phyloP scores from a whole-genome alignment of 108 stramenopile genomes.

The Nannochloropsis gaditana region DNA sequence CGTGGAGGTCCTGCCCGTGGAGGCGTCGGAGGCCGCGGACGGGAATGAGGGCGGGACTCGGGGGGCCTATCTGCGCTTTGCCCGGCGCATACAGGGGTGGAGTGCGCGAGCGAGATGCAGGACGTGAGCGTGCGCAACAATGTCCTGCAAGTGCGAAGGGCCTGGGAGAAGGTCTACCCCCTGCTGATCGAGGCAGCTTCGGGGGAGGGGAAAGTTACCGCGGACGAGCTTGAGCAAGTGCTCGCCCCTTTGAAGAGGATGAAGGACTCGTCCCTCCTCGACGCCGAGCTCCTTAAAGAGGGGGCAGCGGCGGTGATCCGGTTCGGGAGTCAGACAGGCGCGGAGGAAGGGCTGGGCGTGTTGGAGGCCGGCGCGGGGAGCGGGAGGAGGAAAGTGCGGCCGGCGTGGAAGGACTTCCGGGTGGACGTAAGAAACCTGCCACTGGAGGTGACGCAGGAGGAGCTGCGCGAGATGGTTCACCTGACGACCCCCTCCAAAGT shows the following conservation, averaged over 20 bases:
- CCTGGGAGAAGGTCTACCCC: constrained; percentile 3
- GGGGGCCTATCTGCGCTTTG: background rate
- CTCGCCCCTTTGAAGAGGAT: background rate
- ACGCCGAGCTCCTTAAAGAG: background rate
- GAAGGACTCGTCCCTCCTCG: background rate
- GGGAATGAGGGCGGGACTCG: background rate
- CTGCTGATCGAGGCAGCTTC: background rate
- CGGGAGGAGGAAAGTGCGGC: background rate
- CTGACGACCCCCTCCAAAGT: constrained; percentile 1
- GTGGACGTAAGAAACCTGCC: background rate
- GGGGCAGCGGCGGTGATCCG: background rate
- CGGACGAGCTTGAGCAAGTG: background rate
- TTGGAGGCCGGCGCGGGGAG: background rate
- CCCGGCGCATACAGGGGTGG: background rate
- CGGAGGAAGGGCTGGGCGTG: background rate
- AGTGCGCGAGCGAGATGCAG: background rate
- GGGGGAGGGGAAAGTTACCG: background rate
- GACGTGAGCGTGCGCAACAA: background rate
- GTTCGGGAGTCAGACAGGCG: background rate
- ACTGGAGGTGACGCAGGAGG: background rate
- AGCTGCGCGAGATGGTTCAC: constrained; percentile 12
- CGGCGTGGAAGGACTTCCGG: background rate
- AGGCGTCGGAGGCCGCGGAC: background rate
- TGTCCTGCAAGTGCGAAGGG: background rate
- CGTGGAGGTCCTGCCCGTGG: background rate